Base-by-base conservation (phyloP, 1,284 basidiomycete species). In the Caloboletus firmus region DNA sequence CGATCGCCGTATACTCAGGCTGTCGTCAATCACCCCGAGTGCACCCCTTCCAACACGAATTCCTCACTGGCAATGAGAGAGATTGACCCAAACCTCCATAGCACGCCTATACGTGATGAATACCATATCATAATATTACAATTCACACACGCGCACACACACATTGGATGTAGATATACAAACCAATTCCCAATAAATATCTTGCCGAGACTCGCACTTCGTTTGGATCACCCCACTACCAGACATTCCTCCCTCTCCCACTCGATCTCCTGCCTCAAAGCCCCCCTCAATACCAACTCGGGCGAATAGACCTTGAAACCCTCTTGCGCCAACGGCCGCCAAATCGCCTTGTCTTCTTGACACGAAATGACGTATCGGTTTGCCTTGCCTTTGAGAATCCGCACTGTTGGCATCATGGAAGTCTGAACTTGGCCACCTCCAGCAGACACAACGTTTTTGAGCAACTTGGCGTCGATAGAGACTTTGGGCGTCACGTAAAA, bases 401-500 rank as follows among this genome's bases (percentile, higher is more conserved):
- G 81, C 28, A 72, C 59, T 0, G 79, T 86, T 3, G 84, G 85
- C 12, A 8, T 49, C 4, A 74, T 74, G 52, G 79, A 74, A 0
- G 71, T 74, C n/a, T 74, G 70, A 44, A 90, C 87, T 72, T 83
- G 79, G 2, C 89, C 91, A 13, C 91, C 89, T 52, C 81, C 81
- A 0, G 84, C 79, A 8, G 72, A 69, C 17, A 91, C 75, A 8
- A 92, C 81, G 51, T 80, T 83, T 70, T 81, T 84, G 51, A 92
- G 69, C 32, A 87, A 64, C 56, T 82, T 83, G 30, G 70, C 65
- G 44, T 84, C 81, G 1, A 84, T 72, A 0, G 75, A 68, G 0
- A 86, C 79, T 54, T 79, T 82, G 0, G 80, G 76, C 0, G 89
- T 92, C 51, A 91, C 71, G 61, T 90, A 92, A 72, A 94, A 91